Conservation (phyloP, 2,329 filamentous ascomycete species). For the Penicillium brasilianum region DNA sequence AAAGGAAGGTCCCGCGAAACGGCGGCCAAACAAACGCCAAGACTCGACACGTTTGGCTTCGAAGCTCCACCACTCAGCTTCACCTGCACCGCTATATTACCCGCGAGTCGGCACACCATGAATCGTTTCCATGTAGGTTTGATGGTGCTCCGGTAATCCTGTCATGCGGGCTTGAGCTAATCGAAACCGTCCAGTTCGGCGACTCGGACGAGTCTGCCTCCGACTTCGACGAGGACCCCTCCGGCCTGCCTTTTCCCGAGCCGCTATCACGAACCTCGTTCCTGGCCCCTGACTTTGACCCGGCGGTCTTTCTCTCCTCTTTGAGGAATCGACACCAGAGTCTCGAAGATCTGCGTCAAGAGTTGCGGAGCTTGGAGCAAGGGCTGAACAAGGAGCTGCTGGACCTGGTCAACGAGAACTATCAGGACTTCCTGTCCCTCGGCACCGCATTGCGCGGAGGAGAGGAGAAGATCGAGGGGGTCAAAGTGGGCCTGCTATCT, state of each 20-base stretch:
- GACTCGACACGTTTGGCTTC: conserved; percentile 25
- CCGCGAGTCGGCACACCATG: conserved; percentile 29
- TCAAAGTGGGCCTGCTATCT: conserved; percentile 82
- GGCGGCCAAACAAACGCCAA: conserved; percentile 26
- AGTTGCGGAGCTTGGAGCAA: conserved; percentile 79
- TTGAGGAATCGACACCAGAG: conserved; percentile 90
- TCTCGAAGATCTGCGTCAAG: conserved; percentile 86
- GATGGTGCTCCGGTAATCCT: background rate
- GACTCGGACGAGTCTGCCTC: conserved; percentile 53
- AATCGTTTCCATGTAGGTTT: conserved; percentile 42
- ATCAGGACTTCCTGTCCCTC: conserved; percentile 84
- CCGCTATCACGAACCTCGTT: conserved; percentile 85
- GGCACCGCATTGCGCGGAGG: conserved; percentile 83
- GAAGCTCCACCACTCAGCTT: conserved; percentile 18
- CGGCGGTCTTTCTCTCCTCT: conserved; percentile 80
- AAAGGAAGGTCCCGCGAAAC: background rate
- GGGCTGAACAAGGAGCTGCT: conserved; percentile 84
- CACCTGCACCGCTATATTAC: conserved; percentile 15
- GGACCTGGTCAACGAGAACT: conserved; percentile 94
- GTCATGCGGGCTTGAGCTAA: conserved; percentile 2
- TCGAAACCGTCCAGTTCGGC: conserved; percentile 42
- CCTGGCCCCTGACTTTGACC: conserved; percentile 75
- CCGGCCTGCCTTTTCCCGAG: conserved; percentile 81
- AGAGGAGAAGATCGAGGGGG: conserved; percentile 88
- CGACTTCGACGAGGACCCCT: conserved; percentile 63